phyloP scores from a whole-genome alignment of 352 stramenopile species.

The Pythium coloratum region DNA sequence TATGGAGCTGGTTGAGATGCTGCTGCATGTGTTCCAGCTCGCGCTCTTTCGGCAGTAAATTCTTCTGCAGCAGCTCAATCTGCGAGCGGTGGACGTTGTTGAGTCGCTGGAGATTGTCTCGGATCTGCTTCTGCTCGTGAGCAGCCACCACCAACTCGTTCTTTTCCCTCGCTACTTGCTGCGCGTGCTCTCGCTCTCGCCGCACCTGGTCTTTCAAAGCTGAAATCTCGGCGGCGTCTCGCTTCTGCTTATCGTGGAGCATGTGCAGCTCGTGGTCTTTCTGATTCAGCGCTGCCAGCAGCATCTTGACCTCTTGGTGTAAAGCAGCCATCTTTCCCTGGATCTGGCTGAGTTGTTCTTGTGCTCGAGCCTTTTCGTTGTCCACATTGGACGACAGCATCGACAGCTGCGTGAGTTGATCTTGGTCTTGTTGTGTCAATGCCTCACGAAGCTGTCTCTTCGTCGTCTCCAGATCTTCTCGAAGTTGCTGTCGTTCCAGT shows the following conservation, averaged over 20 bases:
- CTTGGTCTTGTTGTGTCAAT: constrained; percentile 58
- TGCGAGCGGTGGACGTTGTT: constrained; percentile 76
- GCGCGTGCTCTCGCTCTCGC: constrained; percentile 33
- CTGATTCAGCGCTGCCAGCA: constrained; percentile 52
- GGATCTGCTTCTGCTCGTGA: constrained; percentile 41
- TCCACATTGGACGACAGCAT: constrained; percentile 48
- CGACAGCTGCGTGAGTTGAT: constrained; percentile 60
- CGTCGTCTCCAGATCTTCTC: constrained; percentile 40
- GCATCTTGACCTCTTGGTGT: constrained; percentile 73
- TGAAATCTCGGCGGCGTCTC: constrained; percentile 32
- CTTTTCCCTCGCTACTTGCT: constrained; percentile 42
- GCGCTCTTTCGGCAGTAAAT: constrained; percentile 66
- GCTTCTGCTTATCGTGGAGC: constrained; percentile 32
- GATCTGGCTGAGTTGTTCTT: constrained; percentile 38
- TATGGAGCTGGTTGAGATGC: constrained; percentile 56
- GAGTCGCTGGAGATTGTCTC: constrained; percentile 59
- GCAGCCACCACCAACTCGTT: constrained; percentile 31
- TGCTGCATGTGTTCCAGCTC: constrained; percentile 66
- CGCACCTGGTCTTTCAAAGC: constrained; percentile 38
- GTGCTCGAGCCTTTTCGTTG: constrained; percentile 41
- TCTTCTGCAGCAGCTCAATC: constrained; percentile 67
- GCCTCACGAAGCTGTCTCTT: constrained; percentile 47
- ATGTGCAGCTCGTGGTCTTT: constrained; percentile 57
- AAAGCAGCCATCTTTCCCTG: constrained; percentile 57
- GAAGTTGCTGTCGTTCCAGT: constrained; percentile 20